Evolutionary conservation across 305 asterid species (phyloP), one percentile per base, ranked within the genome.

Genomic region (Fraxinus xanthoxyloides): DNA sequence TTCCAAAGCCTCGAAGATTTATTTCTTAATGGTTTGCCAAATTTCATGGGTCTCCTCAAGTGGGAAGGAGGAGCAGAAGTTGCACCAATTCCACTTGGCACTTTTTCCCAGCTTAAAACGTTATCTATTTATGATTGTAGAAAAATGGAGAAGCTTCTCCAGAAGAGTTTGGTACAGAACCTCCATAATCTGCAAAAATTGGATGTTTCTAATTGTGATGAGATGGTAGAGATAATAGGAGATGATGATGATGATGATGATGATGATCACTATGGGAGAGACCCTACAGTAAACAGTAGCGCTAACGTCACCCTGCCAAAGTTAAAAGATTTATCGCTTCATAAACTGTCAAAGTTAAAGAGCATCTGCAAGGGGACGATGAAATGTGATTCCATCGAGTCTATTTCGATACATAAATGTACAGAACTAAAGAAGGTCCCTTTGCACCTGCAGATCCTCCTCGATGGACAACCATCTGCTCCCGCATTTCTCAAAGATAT

Each of bases 381-480:
- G 36, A 23, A 9, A 26, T 84, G 82, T 78, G 54, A 79, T 15
- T 72, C 81, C 69, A 84, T 78, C 2, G 85, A 82, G 43, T 9
- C 24, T 12, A 67, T 63, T 7, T 67, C 5, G 0, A 63, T 59
- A 28, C 1, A 5, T 23, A n/a, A 31, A 0, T 28, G 48, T 23
- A 54, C 15, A 10, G 75, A 77, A 28, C 65, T 84, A 6, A 72
- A 61, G 40, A 81, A 32, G 43, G 10, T 81, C n/a, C 82, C 85
- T 15, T 31, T 70, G 38, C 75, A 15, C 7, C 24, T 70, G 9
- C 40, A 30, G 40, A 15, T 69, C 40, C 56, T 81, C 8, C 36
- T 3, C 5, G 6, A 65, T 31, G 82, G 56, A 61, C 65, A 30
- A 15, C 76, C 48, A 79, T 26, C 70, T 40, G 36, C 75, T 35